Conservation (phyloP, 768 basidiomycete genomes). For the Epithele typhae region DNA sequence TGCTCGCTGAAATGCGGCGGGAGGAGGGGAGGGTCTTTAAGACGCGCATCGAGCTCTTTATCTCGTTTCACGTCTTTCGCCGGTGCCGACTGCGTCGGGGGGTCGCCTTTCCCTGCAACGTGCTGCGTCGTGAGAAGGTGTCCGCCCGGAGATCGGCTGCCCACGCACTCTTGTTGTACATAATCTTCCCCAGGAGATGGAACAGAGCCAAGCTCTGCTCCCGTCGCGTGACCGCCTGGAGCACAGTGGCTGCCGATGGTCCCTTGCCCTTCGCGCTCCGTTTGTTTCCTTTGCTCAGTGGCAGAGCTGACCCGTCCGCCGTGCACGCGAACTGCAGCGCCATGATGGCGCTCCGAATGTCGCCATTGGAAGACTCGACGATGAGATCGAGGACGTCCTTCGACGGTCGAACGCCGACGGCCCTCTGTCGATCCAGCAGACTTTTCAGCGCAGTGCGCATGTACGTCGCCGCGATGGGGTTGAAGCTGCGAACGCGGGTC, state of each 20-base stretch:
- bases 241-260: conserved; percentile 31
- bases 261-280: conserved; percentile 26
- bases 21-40: conserved; percentile 52
- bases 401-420: conserved; percentile 37
- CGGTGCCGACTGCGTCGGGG: conserved; percentile 47
- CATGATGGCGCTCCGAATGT: conserved; percentile 92
- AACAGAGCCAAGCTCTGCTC: conserved; percentile 89
- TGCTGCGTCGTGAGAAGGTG: too few relatives aligned
- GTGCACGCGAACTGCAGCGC: conserved; percentile 82
- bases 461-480: conserved; percentile 86
- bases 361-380: conserved; percentile 79
- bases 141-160: too few relatives aligned
- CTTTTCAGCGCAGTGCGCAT: conserved; percentile 73
- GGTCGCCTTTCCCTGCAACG: conserved; percentile 76
- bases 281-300: conserved; percentile 15
- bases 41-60: conserved; percentile 46
- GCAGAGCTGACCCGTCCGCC: conserved; percentile 25
- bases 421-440: conserved; percentile 42
- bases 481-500: conserved; percentile 43
- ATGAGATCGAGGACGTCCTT: conserved; percentile 72
- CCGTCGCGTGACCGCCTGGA: conserved; percentile 75
- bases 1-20: conserved; percentile 59
- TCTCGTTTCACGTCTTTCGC: conserved; percentile 63
- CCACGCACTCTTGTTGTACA: conserved; percentile 89
- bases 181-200: conserved; percentile 87